These are phyloP conservation scores for Annulohypoxylon truncatum DNA, from an alignment of 2,329 filamentous ascomycete genomes.

Conservation along the genomic window DNA sequence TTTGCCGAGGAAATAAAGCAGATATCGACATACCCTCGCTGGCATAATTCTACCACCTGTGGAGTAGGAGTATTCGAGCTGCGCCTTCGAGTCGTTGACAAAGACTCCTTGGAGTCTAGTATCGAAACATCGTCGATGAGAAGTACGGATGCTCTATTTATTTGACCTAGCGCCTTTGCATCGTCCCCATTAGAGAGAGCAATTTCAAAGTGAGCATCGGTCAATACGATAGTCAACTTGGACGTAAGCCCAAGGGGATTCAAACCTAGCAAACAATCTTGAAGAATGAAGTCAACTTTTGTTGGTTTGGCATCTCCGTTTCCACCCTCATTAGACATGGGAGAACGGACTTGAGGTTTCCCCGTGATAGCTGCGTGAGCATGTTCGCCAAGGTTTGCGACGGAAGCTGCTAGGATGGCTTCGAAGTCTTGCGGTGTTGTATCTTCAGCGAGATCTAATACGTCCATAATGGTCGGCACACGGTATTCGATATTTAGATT, in stretches of 20 bases:
- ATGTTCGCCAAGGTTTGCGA: constrained; percentile 79
- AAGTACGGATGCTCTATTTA: constrained; percentile 85
- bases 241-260: constrained; percentile 82
- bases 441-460: constrained; percentile 76
- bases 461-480: constrained; percentile 82
- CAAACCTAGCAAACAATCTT: constrained; percentile 84
- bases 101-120: constrained; percentile 53
- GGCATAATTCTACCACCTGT: constrained; percentile 68
- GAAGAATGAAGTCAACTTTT: constrained; percentile 78
- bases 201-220: constrained; percentile 79
- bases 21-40: constrained; percentile 84
- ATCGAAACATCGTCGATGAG: constrained; percentile 78
- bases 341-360: constrained; percentile 35
- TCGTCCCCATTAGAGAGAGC: constrained; percentile 73
- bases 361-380: constrained; percentile 63
- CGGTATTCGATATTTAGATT: constrained; percentile 90
- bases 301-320: constrained; percentile 64
- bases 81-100: constrained; percentile 54
- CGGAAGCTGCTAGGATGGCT: constrained; percentile 79
- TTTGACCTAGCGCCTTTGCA: constrained; percentile 71
- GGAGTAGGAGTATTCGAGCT: constrained; percentile 57
- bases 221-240: constrained; percentile 82
- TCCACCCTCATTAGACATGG: constrained; percentile 40
- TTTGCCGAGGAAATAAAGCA: constrained; percentile 88
- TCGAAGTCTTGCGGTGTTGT: constrained; percentile 79